These are phyloP conservation scores for Exophiala calicioides DNA, from an alignment of 2,329 filamentous ascomycete genomes.

Conservation along the genomic window DNA sequence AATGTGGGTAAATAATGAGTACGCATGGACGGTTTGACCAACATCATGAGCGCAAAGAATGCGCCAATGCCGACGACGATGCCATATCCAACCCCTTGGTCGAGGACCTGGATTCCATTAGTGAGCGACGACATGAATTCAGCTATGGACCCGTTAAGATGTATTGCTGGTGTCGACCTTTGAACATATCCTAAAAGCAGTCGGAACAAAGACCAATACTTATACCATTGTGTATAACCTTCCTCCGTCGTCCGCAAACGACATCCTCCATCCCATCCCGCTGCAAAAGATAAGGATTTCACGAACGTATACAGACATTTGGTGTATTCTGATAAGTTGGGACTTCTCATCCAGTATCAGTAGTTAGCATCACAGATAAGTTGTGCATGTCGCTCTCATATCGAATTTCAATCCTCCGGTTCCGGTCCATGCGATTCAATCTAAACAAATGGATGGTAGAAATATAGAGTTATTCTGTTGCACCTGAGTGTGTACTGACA, in stretches of 20 bases:
- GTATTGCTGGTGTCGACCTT: neutral
- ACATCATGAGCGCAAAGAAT: conserved; percentile 47
- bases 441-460: too few relatives aligned
- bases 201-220: neutral
- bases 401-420: neutral
- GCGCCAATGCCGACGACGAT: conserved; percentile 52
- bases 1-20: too few relatives aligned
- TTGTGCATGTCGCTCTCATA: neutral
- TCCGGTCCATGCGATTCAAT: neutral
- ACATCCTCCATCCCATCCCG: neutral
- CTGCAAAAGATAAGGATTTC: neutral
- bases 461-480: too few relatives aligned
- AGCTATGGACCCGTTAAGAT: neutral
- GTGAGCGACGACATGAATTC: neutral
- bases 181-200: neutral
- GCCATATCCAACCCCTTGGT: conserved; percentile 49
- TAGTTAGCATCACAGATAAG: neutral
- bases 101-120: neutral
- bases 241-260: neutral
- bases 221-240: neutral
- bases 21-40: too few relatives aligned
- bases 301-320: neutral
- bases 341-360: neutral
- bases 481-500: too few relatives aligned
- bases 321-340: neutral